Conservation (phyloP, 2,329 filamentous ascomycete species). For the Colletotrichum navitas region DNA sequence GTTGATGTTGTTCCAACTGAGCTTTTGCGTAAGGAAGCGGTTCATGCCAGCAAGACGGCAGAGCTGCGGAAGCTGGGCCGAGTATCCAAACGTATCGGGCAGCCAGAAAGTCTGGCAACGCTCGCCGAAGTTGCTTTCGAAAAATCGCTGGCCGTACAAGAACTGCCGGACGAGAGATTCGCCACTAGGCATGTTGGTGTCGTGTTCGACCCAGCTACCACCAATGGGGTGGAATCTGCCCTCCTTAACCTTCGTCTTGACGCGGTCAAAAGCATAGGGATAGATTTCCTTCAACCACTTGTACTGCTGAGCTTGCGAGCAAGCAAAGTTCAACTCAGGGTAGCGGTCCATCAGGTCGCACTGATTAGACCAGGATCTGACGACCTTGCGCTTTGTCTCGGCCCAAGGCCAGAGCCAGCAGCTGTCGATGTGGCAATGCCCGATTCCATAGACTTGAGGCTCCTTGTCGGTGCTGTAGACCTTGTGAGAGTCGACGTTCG, state of each 20-base stretch:
- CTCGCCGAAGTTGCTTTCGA: slow-evolving; percentile 91
- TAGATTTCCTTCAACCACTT: slow-evolving; percentile 96
- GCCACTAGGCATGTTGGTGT: slow-evolving; percentile 96
- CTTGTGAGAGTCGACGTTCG: slow-evolving; percentile 82
- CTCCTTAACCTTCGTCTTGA: slow-evolving; percentile 90
- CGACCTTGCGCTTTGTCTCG: slow-evolving; percentile 97
- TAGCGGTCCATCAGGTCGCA: slow-evolving; percentile 96
- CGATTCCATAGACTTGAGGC: slow-evolving; percentile 87
- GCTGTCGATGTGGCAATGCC: slow-evolving; percentile 97
- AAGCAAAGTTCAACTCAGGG: slow-evolving; percentile 91
- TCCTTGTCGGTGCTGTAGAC: slow-evolving; percentile 84
- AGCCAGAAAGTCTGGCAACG: slow-evolving; percentile 96
- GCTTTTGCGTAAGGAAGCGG: slow-evolving; percentile 96
- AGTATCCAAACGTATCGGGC: slow-evolving; percentile 98
- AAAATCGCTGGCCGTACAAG: slow-evolving; percentile 94
- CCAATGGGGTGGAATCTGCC: slow-evolving; percentile 95
- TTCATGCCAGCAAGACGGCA: slow-evolving; percentile 96
- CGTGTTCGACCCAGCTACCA: slow-evolving; percentile 98
- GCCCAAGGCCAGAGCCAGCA: slow-evolving; percentile 99
- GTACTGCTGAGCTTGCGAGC: slow-evolving; percentile 96
- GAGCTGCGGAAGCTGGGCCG: slow-evolving; percentile 91
- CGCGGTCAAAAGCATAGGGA: slow-evolving; percentile 87
- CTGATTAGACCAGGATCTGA: slow-evolving; percentile 95
- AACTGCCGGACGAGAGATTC: slow-evolving; percentile 96
- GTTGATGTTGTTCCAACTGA: slow-evolving; percentile 99